phyloP scores from a whole-genome alignment of 106 monocot species.

The Apostasia shenzhenica region DNA sequence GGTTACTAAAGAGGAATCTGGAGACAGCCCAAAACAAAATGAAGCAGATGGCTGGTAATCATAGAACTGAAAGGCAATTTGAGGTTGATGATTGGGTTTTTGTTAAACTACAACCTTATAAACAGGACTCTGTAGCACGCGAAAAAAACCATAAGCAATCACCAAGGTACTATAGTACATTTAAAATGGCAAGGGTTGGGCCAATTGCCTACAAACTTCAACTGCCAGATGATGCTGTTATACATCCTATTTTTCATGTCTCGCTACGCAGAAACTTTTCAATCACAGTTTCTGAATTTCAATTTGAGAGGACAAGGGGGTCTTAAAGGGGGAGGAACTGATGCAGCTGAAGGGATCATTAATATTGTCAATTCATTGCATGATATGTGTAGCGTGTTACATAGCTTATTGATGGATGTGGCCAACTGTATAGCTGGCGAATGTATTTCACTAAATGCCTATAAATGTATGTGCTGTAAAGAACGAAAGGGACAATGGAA shows the following conservation, averaged over 20 bases:
- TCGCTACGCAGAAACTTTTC: no score
- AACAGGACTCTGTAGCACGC: not conserved
- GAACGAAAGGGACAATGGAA: no score
- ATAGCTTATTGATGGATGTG: no score
- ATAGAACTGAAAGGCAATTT: not conserved
- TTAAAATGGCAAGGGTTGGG: not conserved
- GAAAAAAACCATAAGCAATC: not conserved
- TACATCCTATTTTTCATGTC: not conserved
- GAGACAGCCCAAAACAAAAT: not conserved
- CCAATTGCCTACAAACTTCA: slow-evolving; percentile 5
- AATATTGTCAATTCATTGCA: no score
- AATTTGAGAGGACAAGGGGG: no score
- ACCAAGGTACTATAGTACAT: not conserved
- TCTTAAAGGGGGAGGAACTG: no score
- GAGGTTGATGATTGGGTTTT: not conserved
- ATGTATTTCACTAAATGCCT: no score
- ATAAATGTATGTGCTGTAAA: no score
- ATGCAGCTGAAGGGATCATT: no score
- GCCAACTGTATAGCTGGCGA: no score
- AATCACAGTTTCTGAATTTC: no score
- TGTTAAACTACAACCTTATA: slow-evolving; percentile 9
- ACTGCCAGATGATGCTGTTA: not conserved
- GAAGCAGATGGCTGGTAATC: not conserved
- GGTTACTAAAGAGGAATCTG: not conserved
- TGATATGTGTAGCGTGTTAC: no score